These are phyloP conservation scores for Sanghuangporus sanghuang DNA, from an alignment of 1,284 basidiomycete species.

Conservation along the genomic window DNA sequence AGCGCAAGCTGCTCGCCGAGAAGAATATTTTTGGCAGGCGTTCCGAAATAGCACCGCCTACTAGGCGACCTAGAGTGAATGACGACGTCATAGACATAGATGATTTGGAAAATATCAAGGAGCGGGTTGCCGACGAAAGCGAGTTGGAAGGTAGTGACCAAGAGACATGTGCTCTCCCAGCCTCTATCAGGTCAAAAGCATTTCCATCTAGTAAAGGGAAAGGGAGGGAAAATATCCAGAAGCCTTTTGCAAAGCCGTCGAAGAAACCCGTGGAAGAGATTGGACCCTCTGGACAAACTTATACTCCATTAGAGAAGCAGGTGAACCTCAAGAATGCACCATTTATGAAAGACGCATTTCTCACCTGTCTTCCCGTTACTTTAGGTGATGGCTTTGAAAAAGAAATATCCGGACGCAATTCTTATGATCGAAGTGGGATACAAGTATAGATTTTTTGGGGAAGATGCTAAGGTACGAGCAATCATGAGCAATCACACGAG, in stretches of 20 bases:
- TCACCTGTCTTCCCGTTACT: constrained; percentile 13
- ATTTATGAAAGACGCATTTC: not conserved
- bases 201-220: constrained; percentile 31
- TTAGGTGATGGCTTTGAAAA: constrained; percentile 54
- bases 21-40: constrained; percentile 31
- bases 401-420: constrained; percentile 68
- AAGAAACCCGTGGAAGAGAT: constrained; percentile 44
- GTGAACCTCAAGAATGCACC: constrained; percentile 28
- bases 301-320: constrained; percentile 83
- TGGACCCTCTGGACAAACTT: constrained; percentile 74
- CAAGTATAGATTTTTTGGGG: constrained; percentile 84
- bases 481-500: constrained; percentile 9
- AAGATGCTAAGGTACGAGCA: constrained; percentile 72
- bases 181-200: constrained; percentile 7
- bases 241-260: constrained; percentile 24
- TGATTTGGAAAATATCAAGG: constrained; percentile 3
- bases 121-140: constrained; percentile 10
- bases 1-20: constrained; percentile 47
- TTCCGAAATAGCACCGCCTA: not conserved
- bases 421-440: constrained; percentile 89
- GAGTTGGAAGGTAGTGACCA: constrained; percentile 13
- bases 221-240: constrained; percentile 22
- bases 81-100: constrained; percentile 9
- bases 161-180: not conserved
- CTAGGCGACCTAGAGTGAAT: not conserved